phyloP scores from a whole-genome alignment of 129 eudicot genomes.

The Flaveria ramosissima region DNA sequence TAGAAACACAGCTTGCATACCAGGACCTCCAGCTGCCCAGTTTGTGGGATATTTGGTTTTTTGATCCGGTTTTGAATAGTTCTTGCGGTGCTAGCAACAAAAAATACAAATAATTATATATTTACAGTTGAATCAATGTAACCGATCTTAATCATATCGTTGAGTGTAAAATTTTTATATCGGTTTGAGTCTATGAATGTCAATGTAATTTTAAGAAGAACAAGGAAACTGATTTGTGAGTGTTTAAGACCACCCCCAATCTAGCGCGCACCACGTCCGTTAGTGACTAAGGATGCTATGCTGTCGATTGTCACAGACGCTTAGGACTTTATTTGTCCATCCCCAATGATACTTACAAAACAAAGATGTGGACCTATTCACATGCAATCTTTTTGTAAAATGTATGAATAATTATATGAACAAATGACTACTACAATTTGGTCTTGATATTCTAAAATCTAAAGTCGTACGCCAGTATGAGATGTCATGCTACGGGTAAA shows the following conservation, averaged over 20 bases:
- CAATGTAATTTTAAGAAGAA: background rate
- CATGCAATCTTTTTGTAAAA: background rate
- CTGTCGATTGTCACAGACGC: background rate
- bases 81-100: constrained; percentile 35
- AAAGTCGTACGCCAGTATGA: too few relatives aligned
- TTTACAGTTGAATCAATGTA: background rate
- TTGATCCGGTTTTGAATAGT: constrained; percentile 34
- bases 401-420: background rate
- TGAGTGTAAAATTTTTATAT: background rate
- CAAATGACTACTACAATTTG: background rate
- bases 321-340: background rate
- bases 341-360: too few relatives aligned
- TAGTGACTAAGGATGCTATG: background rate
- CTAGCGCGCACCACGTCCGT: background rate
- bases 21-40: constrained; percentile 60
- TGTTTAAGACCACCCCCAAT: background rate
- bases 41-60: constrained; percentile 37
- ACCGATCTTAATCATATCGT: too few relatives aligned
- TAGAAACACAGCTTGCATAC: constrained; percentile 68
- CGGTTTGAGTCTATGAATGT: background rate
- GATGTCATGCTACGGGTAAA: too few relatives aligned
- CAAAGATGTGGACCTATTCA: too few relatives aligned
- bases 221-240: background rate
- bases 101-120: background rate
- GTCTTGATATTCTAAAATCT: too few relatives aligned